A percentile compares a stretch with the other conserved stretches of the same genome.
Conservation (phyloP, 2,329 filamentous ascomycete genomes). For the Coniella lustricola region DNA sequence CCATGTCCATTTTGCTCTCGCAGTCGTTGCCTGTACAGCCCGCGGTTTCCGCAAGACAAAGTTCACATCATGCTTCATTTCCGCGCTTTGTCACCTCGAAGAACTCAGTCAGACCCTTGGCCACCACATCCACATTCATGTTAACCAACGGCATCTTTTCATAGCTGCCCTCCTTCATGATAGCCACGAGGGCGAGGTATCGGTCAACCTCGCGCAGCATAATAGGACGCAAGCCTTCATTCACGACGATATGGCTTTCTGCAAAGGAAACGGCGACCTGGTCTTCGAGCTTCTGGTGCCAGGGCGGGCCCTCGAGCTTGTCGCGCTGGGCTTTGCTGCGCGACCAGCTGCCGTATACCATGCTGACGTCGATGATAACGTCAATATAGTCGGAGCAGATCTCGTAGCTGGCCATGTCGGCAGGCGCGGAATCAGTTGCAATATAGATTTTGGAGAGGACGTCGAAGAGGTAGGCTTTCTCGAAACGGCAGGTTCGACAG, state of each 20-base stretch:
- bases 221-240: slow-evolving; percentile 56
- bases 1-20: too few relatives aligned
- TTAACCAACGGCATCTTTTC: slow-evolving; percentile 77
- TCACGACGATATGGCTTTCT: slow-evolving; percentile 62
- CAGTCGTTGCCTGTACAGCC: background rate
- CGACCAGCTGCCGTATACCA: slow-evolving; percentile 79
- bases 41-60: too few relatives aligned
- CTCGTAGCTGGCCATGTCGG: slow-evolving; percentile 93
- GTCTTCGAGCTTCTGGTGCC: slow-evolving; percentile 56
- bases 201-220: slow-evolving; percentile 64
- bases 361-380: slow-evolving; percentile 93
- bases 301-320: slow-evolving; percentile 51
- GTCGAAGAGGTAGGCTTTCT: slow-evolving; percentile 97
- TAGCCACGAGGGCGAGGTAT: slow-evolving; percentile 74
- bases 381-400: slow-evolving; percentile 99
- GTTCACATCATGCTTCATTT: slow-evolving; percentile 20
- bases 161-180: slow-evolving; percentile 80
- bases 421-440: slow-evolving; percentile 85
- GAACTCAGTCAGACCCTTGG: slow-evolving; percentile 71
- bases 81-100: slow-evolving; percentile 64
- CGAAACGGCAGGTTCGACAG: slow-evolving; percentile 87
- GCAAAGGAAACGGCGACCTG: slow-evolving; percentile 60
- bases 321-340: slow-evolving; percentile 48
- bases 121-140: slow-evolving; percentile 79
- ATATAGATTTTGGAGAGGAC: slow-evolving; percentile 98